Base-by-base conservation (phyloP, 768 basidiomycete genomes). In the Rhodotorula paludigena region DNA sequence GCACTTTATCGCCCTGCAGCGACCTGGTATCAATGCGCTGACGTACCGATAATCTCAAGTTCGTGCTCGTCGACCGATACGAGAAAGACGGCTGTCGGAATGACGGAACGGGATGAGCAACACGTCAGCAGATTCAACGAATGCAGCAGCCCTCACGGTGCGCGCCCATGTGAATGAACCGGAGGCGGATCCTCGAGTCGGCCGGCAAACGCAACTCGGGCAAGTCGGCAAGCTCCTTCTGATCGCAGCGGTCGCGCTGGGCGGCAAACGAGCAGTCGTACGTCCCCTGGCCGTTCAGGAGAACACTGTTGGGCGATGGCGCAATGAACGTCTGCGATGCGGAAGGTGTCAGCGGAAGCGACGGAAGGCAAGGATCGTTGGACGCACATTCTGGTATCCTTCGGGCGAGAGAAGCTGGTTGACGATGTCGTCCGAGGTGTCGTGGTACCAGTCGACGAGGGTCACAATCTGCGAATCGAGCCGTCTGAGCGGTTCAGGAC, bases 341-440 rank as follows among this genome's bases (percentile, higher is more conserved):
- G 20, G 39, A 20, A 18, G 28, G 25, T 38, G 53, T 42, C 36
- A 55, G 39, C 21, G 2, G 12, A 4, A 6, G 4, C 2, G 48
- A 11, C 20, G 49, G 11, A 5, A 7, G 51, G 10, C 33, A 48
- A 30, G 54, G 36, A 14, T 51, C 35, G 9, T 7, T 32, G 9
- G 35, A 36, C 59, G 66, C 51, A 60, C 74, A 49, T 58, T 52
- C 14, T 59, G 54, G 62, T 66, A 74, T 9, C 74, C 74, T 9
- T 51, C 60, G 1, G 68, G 32, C 3, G 69, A 53, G n/a, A 38
- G 41, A 21, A 71, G 60, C 18, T 53, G 68, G 33, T 51, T 61
- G 41, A 73, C 66, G 42, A 73, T 69, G 12, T 44, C 63, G 38
- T 64, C 57, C 1, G 60, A 45, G 21, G 63, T 53, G 32, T 64